A percentile compares a stretch with the other conserved stretches of the same genome.
phyloP scores from a whole-genome alignment of 805 yeast species.

The Saccharomycopsis sp. region DNA sequence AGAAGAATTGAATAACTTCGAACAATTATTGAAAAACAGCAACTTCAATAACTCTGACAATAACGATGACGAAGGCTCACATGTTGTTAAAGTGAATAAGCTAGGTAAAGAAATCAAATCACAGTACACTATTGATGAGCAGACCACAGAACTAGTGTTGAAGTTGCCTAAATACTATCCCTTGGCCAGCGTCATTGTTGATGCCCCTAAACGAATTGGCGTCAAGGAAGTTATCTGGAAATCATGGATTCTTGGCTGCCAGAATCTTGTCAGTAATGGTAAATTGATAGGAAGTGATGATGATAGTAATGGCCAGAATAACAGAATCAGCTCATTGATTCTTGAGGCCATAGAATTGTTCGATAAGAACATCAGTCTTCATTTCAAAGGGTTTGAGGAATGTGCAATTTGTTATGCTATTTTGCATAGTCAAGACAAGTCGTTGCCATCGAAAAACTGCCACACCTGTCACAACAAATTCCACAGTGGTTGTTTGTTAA shows the following conservation, averaged over 20 bases:
- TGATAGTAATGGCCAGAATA: conserved; percentile 28
- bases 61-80: conserved; percentile 35
- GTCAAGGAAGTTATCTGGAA: conserved; percentile 91
- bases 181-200: conserved; percentile 62
- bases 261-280: conserved; percentile 61
- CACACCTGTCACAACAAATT: conserved; percentile 88
- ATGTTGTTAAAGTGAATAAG: conserved; percentile 56
- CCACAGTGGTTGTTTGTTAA: conserved; percentile 92
- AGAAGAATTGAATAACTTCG: conserved; percentile 49
- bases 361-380: conserved; percentile 68
- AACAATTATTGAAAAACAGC: conserved; percentile 36
- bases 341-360: conserved; percentile 62
- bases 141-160: conserved; percentile 72
- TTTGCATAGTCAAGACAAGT: conserved; percentile 76
- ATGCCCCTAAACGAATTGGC: conserved; percentile 76
- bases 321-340: conserved; percentile 27
- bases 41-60: conserved; percentile 26
- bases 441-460: conserved; percentile 84
- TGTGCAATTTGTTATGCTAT: conserved; percentile 96
- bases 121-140: conserved; percentile 77
- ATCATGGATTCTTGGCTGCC: conserved; percentile 91
- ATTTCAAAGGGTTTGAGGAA: conserved; percentile 91
- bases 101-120: conserved; percentile 64
- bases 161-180: conserved; percentile 75
- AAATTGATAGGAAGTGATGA: conserved; percentile 49